These are phyloP conservation scores for Leucosporidium yakuticum DNA, from an alignment of 768 basidiomycete species.

Conservation along the genomic window DNA sequence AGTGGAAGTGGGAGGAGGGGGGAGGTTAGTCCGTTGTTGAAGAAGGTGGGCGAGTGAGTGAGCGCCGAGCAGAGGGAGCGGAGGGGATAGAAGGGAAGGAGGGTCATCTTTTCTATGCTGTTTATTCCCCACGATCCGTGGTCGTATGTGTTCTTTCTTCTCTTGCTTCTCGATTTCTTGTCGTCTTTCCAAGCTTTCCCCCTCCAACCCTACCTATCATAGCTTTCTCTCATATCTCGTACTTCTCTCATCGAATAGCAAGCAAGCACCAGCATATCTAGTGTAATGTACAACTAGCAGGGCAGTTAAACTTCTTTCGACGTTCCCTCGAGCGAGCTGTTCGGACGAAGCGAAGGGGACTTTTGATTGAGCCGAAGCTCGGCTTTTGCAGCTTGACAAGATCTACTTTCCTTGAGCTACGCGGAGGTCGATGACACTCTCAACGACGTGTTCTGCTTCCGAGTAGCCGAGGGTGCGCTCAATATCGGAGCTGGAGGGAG, in stretches of 20 bases:
- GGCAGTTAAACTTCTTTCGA: no score
- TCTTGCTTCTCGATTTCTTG: neutral
- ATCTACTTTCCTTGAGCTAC: neutral
- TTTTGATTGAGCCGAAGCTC: no score
- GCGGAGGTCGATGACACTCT: conserved; percentile 42
- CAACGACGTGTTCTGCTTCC: conserved; percentile 94
- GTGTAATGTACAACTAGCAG: no score
- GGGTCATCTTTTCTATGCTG: neutral
- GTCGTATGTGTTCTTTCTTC: neutral
- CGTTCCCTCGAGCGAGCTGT: no score
- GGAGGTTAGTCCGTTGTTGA: conserved; percentile 9
- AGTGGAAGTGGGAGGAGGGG: conserved; percentile 6
- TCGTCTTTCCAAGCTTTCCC: neutral
- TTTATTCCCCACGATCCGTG: neutral
- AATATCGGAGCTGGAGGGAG: conserved; percentile 61
- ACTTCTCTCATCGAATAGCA: no score
- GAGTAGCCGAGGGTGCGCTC: conserved; percentile 79
- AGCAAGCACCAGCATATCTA: no score
- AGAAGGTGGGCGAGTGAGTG: conserved; percentile 1
- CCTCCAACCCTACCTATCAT: neutral
- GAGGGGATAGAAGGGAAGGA: neutral
- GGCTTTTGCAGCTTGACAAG: no score
- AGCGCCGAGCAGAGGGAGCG: no score
- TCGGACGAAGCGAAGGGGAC: no score
- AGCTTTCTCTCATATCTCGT: no score